Evolutionary conservation across 768 basidiomycete genomes (phyloP).

Genomic region (Mycena filopes): DNA sequence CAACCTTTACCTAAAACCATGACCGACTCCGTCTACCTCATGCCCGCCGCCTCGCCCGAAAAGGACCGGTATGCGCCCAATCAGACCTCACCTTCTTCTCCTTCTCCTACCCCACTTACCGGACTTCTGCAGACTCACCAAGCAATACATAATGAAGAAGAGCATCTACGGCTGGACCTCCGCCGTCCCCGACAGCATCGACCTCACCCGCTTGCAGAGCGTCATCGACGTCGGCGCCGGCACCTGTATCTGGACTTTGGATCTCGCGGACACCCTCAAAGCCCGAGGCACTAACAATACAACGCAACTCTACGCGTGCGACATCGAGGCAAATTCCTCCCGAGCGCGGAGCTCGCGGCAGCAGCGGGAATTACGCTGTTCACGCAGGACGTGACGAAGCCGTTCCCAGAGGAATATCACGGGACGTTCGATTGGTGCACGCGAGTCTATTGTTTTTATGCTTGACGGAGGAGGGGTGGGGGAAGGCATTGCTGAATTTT

Average conservation of each 20-base stretch:
- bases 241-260: neutral
- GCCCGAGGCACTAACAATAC: neutral
- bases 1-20: too few species aligned
- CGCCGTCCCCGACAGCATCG: neutral
- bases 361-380: neutral
- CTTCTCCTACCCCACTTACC: too few species aligned
- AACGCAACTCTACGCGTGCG: neutral
- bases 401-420: neutral
- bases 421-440: slow-evolving; percentile 1
- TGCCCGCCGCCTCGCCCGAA: too few species aligned
- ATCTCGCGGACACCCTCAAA: neutral
- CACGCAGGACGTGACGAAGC: neutral
- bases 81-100: too few species aligned
- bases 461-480: neutral
- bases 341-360: neutral
- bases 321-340: neutral
- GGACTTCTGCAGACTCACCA: neutral
- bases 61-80: too few species aligned
- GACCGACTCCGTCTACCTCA: too few species aligned
- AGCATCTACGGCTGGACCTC: neutral
- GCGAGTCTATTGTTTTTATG: neutral
- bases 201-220: neutral
- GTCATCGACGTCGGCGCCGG: slow-evolving; percentile 6
- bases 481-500: neutral
- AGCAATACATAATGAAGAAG: slow-evolving; percentile 3